A percentile compares a stretch with the other conserved stretches of the same genome.
Evolutionary conservation across 495 filamentous ascomycete species (phyloP).

Genomic region (Bombardia bombarda): DNA sequence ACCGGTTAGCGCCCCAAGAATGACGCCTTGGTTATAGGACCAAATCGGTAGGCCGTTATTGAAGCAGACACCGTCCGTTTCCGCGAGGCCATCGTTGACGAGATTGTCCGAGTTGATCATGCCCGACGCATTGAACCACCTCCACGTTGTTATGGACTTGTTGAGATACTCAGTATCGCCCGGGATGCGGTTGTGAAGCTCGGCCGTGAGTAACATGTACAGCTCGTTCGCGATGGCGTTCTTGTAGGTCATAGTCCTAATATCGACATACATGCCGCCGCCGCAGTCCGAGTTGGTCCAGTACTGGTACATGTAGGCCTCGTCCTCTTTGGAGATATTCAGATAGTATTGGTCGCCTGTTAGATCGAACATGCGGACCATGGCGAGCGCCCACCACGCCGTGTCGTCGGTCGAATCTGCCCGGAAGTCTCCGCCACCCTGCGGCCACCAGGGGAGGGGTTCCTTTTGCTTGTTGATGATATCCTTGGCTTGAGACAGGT

Average conservation of each 20-base stretch:
- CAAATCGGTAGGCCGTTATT: conserved; percentile 55
- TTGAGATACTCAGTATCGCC: conserved; percentile 41
- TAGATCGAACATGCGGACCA: conserved; percentile 55
- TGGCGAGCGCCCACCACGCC: conserved; percentile 61
- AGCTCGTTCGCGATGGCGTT: conserved; percentile 69
- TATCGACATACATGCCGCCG: conserved; percentile 54
- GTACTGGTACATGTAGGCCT: conserved; percentile 47
- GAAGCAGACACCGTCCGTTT: conserved; percentile 34
- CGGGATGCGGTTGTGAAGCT: conserved; percentile 53
- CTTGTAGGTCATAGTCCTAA: conserved; percentile 43
- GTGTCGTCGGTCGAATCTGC: conserved; percentile 60
- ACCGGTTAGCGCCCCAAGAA: conserved; percentile 60
- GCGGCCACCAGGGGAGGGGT: conserved; percentile 29
- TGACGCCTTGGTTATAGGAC: conserved; percentile 71
- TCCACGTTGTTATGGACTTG: conserved; percentile 49
- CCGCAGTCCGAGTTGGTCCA: conserved; percentile 50
- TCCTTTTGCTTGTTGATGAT: conserved; percentile 27
- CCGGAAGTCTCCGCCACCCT: conserved; percentile 36
- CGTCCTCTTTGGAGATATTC: conserved; percentile 45
- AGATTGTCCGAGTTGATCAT: conserved; percentile 54
- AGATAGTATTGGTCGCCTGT: conserved; percentile 47
- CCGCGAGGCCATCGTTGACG: conserved; percentile 60
- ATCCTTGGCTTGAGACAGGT: conserved; percentile 22
- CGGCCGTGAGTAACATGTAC: conserved; percentile 55
- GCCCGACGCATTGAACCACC: conserved; percentile 55